Base-by-base conservation (phyloP, 768 basidiomycete species). In the Lepiota venenata region DNA sequence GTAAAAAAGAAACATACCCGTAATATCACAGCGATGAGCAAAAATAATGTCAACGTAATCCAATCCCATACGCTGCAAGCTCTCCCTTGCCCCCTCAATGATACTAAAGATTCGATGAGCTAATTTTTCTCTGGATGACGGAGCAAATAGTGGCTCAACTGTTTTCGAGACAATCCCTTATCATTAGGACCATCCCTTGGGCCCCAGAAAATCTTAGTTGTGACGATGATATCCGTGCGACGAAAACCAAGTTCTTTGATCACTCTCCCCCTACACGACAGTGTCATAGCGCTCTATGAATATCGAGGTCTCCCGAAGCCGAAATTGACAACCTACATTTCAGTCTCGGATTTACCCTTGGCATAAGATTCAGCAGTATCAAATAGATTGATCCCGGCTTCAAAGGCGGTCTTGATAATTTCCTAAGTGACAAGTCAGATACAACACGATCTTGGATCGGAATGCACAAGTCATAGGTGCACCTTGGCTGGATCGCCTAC, bases 171-270 rank as follows among this genome's bases (percentile, higher is more conserved):
- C 9, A 84, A 67, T 20, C 83, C 83, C 48, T 66, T 67, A 57
- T 74, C 78, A 60, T 87, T 87, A 0, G 79, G 84, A 41, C 83
- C 85, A 21, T 66, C 64, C 50, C 81, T 70, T 3, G 78, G 70
- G 5, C 91, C 91, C 78, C 87, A 92, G 76, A 83, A 92, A 38
- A 92, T 56, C 67, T 92, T 92, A 53, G 91, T 93, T n/a, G 85
- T 81, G 61, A 93, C 74, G 48, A 93, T 76, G 12, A 91, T 69
- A 62, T 92, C 89, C 11, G 76, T 72, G 27, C 88, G 78, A 35
- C 81, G 77, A 60, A 84, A 72, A 7, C 80, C 79, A 15, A 90
- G 78, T 65, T 91, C 89, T 65, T 83, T 83, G 66, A 91, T 80
- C 2, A 84, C 88, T 37, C 86, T 81, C 15, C 91, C 91, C 68